Conservation (phyloP, 2,329 filamentous ascomycete species). For the Aspergillus fijiensis region DNA sequence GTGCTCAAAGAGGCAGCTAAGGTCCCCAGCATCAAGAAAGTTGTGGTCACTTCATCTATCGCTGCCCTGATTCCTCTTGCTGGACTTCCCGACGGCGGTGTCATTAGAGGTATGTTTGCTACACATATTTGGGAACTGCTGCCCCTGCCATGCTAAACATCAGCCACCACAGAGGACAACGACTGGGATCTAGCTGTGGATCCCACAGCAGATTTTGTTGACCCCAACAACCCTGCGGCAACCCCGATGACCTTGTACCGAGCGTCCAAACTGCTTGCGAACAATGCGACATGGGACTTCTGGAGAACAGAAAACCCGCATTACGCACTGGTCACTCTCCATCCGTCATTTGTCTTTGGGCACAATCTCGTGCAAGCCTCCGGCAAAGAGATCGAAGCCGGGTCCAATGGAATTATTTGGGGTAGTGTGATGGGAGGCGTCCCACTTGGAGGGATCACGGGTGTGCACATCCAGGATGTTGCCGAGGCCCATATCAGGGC, state of each 20-base stretch:
- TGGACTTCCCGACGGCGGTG: conserved; percentile 19
- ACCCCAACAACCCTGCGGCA: conserved; percentile 6
- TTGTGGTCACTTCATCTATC: conserved; percentile 25
- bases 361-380: conserved; percentile 22
- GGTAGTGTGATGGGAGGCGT: conserved; percentile 16
- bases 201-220: conserved; percentile 15
- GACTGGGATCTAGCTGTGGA: conserved; percentile 23
- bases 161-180: conserved; percentile 20
- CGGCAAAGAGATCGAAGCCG: conserved; percentile 10
- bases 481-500: conserved; percentile 28
- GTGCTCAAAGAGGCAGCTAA: conserved; percentile 20
- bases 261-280: conserved; percentile 27
- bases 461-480: conserved; percentile 28
- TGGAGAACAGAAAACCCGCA: conserved; percentile 15
- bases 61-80: conserved; percentile 19
- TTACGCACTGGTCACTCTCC: conserved; percentile 23
- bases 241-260: conserved; percentile 23
- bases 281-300: conserved; percentile 25
- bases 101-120: conserved; percentile 18
- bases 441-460: not conserved
- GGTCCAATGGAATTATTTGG: conserved; percentile 20
- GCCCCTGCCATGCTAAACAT: not conserved
- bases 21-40: conserved; percentile 23
- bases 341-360: conserved; percentile 25
- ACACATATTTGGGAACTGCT: not conserved